Conservation (phyloP, 805 yeast species). For the Metschnikowia amazonensis region DNA sequence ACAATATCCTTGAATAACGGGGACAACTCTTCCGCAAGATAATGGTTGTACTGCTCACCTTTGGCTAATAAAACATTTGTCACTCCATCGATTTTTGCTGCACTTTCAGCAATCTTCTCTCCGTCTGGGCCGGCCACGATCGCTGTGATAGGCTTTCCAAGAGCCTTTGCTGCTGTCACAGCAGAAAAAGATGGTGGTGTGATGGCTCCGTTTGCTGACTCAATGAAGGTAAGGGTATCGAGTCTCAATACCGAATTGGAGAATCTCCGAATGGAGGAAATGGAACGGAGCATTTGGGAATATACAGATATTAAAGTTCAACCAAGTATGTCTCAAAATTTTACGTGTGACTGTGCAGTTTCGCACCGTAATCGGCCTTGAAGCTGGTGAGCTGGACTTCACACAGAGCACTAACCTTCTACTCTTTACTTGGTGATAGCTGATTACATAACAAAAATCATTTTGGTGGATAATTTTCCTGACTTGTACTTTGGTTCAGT, state of each 20-base stretch:
- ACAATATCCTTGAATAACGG: constrained; percentile 57
- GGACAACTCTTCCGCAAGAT: constrained; percentile 75
- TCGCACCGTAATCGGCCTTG: constrained; percentile 6
- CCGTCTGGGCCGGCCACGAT: constrained; percentile 64
- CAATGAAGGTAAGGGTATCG: constrained; percentile 71
- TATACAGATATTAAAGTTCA: not conserved
- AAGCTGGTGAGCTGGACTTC: not conserved
- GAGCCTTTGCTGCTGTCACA: constrained; percentile 69
- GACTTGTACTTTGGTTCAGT: not conserved
- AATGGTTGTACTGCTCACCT: constrained; percentile 58
- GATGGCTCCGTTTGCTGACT: constrained; percentile 51
- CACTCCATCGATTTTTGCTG: constrained; percentile 52
- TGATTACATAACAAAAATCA: not conserved
- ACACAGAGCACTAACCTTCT: not conserved
- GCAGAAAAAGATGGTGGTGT: constrained; percentile 70
- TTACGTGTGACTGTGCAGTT: constrained; percentile 4
- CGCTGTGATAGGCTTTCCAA: constrained; percentile 80
- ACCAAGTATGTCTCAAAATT: not conserved
- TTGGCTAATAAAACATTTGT: constrained; percentile 55
- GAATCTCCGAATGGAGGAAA: constrained; percentile 11
- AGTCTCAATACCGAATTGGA: constrained; percentile 14
- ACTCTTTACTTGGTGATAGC: not conserved
- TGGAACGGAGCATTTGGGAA: constrained; percentile 13
- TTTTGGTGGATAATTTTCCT: not conserved
- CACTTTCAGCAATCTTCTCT: constrained; percentile 43